Conservation (phyloP, 2,329 filamentous ascomycete species). For the Colletotrichum zoysiae region DNA sequence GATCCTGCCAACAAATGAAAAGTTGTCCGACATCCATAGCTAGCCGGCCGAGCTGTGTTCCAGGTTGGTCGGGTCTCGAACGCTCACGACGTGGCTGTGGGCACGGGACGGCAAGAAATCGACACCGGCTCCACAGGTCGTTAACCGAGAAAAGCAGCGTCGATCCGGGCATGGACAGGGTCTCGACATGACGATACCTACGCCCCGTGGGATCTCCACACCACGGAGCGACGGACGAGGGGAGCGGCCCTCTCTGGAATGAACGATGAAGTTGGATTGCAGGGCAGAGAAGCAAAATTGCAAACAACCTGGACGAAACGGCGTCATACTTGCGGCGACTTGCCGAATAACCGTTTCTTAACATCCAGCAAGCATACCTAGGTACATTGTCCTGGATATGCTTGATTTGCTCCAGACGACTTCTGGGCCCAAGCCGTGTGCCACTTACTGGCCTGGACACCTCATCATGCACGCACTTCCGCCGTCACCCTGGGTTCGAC, state of each 20-base stretch:
- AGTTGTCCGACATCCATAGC: background rate
- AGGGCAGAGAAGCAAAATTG: background rate
- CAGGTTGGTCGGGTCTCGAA: background rate
- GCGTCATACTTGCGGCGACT: background rate
- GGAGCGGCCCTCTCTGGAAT: background rate
- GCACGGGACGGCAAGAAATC: conserved; percentile 1
- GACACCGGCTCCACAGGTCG: conserved; percentile 17
- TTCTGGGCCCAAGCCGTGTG: too few species aligned
- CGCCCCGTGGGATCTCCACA: conserved; percentile 9
- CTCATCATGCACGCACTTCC: conserved; percentile 6
- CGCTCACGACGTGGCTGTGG: conserved; percentile 22
- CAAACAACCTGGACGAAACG: background rate
- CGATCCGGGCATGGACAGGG: conserved; percentile 31
- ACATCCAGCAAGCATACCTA: background rate
- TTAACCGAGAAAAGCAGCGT: conserved; percentile 17
- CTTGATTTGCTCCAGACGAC: background rate
- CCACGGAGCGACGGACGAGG: background rate
- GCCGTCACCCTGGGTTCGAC: background rate
- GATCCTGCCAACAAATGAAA: background rate
- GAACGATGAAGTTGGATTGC: background rate
- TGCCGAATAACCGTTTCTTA: background rate
- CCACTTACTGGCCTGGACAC: background rate
- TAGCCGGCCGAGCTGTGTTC: background rate
- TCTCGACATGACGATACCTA: conserved; percentile 13
- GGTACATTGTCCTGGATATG: background rate